Evolutionary conservation across 2,329 filamentous ascomycete genomes (phyloP), one percentile per base, ranked within the genome.

Genomic region (Waltergamsia citrina): DNA sequence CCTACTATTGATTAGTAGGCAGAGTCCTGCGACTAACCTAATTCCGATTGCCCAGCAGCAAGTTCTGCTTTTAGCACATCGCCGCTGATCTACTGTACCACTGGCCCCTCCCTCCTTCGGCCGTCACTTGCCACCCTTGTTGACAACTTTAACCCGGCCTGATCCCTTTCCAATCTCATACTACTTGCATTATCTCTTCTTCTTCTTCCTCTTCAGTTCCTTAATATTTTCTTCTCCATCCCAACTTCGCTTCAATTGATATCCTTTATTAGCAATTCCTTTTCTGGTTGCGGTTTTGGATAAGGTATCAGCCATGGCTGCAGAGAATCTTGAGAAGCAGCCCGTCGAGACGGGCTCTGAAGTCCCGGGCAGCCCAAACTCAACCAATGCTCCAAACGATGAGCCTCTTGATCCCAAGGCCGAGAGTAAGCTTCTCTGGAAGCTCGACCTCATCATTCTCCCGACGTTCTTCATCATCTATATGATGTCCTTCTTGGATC

Each of bases 401-500:
- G 17, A 18, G 12, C 14, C 28, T 18, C 53, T 59, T 23, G 52
- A 60, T 35, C 42, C 46, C 31, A 38, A 41, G 26, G 53, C 51
- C 20, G 59, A 61, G 46, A 45, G 48, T 10, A 52, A 44, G 28
- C 51, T 65, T 3, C 38, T 63, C 11, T 43, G 44, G 39, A 67
- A 65, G 49, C 53, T 63, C 21, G 62, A 67, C 40, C 40, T 59
- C 4, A 48, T 50, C 37, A 50, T 65, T 35, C 59, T 54, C 29
- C 62, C 62, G 2, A 50, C 59, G 20, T 50, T 65, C 15, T 62
- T 60, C 32, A 28, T 38, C 36, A 49, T 64, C 30, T 62, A 61
- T 41, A 50, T 57, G 38, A 51, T 64, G 48, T 59, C 59, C 7
- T 63, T 62, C 36, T 45, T 65, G 15, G 62, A 65, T 30, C 56